Conservation (phyloP, 371 early-diverging fungal genomes). For the Entomophthora muscae region DNA sequence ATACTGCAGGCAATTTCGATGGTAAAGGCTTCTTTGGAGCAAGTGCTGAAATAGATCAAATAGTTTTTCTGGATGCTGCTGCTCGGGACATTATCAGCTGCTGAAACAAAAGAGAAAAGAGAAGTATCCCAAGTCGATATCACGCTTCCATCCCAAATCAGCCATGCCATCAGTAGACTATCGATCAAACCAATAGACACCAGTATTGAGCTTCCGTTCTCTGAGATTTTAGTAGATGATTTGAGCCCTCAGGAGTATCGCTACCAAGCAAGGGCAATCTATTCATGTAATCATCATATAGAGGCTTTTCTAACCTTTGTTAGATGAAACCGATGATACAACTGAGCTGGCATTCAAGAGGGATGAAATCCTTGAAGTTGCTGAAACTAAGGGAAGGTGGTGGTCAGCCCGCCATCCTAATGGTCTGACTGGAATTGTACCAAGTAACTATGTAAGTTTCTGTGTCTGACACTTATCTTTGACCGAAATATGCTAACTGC, state of each 20-base stretch:
- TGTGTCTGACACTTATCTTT: not conserved
- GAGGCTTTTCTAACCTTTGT: not conserved
- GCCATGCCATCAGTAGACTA: not conserved
- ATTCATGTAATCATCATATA: slow-evolving; percentile 3
- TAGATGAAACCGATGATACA: slow-evolving; percentile 46
- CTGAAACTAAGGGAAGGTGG: slow-evolving; percentile 88
- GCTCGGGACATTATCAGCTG: not conserved
- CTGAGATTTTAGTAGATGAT: not conserved
- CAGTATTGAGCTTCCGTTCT: not conserved
- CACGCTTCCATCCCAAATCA: not conserved
- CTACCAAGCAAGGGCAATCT: slow-evolving; percentile 1
- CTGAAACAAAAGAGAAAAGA: not conserved
- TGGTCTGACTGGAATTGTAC: slow-evolving; percentile 79
- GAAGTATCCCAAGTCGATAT: not conserved
- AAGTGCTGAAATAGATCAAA: no score
- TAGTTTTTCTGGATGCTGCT: not conserved
- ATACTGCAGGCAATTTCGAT: not conserved
- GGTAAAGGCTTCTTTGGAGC: no score
- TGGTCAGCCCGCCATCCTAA: slow-evolving; percentile 78
- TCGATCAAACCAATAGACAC: not conserved
- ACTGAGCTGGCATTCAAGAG: slow-evolving; percentile 76
- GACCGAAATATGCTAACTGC: not conserved
- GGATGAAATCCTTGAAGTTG: slow-evolving; percentile 66
- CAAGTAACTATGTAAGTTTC: slow-evolving; percentile 54
- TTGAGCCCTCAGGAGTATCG: not conserved